A percentile compares a stretch with the other conserved stretches of the same genome.
Evolutionary conservation across 2,329 filamentous ascomycete species (phyloP).

Genomic region (Aspergillus sp.): DNA sequence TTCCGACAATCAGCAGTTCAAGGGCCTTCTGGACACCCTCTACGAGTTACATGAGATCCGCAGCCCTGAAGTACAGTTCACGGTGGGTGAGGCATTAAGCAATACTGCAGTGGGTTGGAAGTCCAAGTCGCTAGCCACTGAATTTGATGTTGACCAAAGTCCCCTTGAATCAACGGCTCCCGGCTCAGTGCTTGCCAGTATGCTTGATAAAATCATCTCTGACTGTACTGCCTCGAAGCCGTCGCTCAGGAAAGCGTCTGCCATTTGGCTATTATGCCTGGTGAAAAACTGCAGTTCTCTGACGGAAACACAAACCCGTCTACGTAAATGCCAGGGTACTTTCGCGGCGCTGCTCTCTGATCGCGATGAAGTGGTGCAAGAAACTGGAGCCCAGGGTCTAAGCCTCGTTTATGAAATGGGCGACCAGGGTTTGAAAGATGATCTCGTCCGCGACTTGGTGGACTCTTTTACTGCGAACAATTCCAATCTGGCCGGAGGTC

Average conservation of each 20-base stretch:
- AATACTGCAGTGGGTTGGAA: conserved; percentile 78
- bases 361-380: conserved; percentile 90
- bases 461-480: conserved; percentile 73
- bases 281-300: conserved; percentile 86
- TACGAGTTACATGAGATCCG: conserved; percentile 79
- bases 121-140: conserved; percentile 72
- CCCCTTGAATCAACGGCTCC: conserved; percentile 39
- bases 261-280: conserved; percentile 90
- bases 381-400: conserved; percentile 86
- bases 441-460: conserved; percentile 83
- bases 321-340: conserved; percentile 77
- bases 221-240: conserved; percentile 85
- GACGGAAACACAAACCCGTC: conserved; percentile 66
- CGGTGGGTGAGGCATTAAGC: conserved; percentile 82
- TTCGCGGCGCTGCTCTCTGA: conserved; percentile 87
- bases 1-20: conserved; percentile 29
- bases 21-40: conserved; percentile 63
- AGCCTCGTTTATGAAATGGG: conserved; percentile 94
- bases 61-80: conserved; percentile 83
- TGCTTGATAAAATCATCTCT: conserved; percentile 69
- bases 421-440: conserved; percentile 72
- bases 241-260: conserved; percentile 82
- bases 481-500: conserved; percentile 64
- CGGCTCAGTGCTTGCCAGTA: conserved; percentile 45
- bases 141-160: conserved; percentile 67